These are phyloP conservation scores for Ceratocystis eucalypticola DNA, from an alignment of 2,329 filamentous ascomycete genomes.

Conservation along the genomic window DNA sequence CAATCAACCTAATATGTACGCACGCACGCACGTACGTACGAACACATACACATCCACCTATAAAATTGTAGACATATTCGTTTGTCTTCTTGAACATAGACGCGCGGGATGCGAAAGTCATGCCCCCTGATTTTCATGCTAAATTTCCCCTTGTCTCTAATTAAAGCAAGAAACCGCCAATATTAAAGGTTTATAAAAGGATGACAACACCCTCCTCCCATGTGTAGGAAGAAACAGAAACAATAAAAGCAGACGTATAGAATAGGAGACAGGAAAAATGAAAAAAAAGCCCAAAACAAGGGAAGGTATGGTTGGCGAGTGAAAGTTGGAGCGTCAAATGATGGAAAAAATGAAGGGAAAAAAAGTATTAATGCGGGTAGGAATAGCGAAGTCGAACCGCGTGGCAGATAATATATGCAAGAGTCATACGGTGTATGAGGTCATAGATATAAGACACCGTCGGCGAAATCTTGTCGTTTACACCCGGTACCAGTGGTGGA, in stretches of 20 bases:
- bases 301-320: not conserved
- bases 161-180: constrained; percentile 3
- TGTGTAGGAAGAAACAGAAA: not conserved
- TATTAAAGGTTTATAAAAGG: constrained; percentile 12
- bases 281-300: not conserved
- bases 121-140: not conserved
- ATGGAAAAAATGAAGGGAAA: not conserved
- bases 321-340: not conserved
- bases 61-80: no score
- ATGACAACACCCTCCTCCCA: not conserved
- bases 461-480: not conserved
- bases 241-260: not conserved
- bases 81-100: not conserved
- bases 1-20: no score
- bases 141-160: not conserved
- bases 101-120: not conserved
- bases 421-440: not conserved
- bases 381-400: not conserved
- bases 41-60: no score
- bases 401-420: constrained; percentile 3
- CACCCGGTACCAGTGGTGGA: not conserved
- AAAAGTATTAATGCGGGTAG: constrained; percentile 1
- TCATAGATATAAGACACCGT: constrained; percentile 3
- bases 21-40: not conserved
- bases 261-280: not conserved